Conservation (phyloP, 208 protist genomes). For the Trypanosomatidae sp. region DNA sequence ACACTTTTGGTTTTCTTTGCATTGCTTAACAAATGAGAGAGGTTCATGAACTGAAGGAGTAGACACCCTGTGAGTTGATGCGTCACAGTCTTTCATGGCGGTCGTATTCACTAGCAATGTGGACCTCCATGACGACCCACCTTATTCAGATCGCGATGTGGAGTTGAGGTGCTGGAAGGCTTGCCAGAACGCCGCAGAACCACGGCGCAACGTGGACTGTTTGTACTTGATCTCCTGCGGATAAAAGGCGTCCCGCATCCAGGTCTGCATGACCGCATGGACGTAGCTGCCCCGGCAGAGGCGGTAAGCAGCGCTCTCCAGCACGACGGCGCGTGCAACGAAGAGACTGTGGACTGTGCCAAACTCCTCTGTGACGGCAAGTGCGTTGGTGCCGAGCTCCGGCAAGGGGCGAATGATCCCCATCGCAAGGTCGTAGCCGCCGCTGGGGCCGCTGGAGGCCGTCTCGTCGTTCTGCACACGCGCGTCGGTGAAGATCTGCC, state of each 20-base stretch:
- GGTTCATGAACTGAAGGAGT: too few relatives aligned
- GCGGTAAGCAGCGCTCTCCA: constrained; percentile 75
- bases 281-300: constrained; percentile 57
- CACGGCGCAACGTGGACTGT: constrained; percentile 38
- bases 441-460: constrained; percentile 32
- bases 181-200: constrained; percentile 38
- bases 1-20: too few relatives aligned
- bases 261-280: constrained; percentile 63
- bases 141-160: too few relatives aligned
- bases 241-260: constrained; percentile 81
- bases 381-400: constrained; percentile 44
- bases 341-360: constrained; percentile 64
- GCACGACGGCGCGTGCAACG: constrained; percentile 53
- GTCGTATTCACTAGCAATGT: too few relatives aligned
- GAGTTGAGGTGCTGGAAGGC: constrained; percentile 14
- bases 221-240: constrained; percentile 76
- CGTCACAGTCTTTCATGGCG: too few relatives aligned
- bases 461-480: constrained; percentile 34
- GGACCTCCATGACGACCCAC: too few relatives aligned
- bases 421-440: constrained; percentile 37
- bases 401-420: constrained; percentile 44
- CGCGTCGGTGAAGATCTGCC: constrained; percentile 32
- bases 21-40: too few relatives aligned
- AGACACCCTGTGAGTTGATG: too few relatives aligned
- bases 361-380: constrained; percentile 78